A percentile compares a stretch with the other conserved stretches of the same genome.
Evolutionary conservation across 495 filamentous ascomycete genomes (phyloP).

Genomic region (Aspergillus indologenus): DNA sequence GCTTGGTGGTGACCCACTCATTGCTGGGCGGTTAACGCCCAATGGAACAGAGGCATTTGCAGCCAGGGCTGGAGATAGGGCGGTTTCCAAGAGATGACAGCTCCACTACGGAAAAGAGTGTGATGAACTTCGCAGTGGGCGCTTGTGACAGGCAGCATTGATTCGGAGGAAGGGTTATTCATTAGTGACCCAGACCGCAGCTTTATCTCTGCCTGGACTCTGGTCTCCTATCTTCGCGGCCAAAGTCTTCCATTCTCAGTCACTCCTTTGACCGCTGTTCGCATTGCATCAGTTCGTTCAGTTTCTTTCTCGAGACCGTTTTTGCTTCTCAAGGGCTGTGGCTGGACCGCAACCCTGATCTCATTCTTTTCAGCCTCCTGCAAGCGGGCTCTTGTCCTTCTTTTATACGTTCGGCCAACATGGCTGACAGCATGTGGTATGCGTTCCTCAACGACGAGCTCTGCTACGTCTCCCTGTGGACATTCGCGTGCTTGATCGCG

Average conservation of each 20-base stretch:
- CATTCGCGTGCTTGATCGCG: background rate
- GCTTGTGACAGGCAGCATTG: background rate
- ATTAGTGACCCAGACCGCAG: no score
- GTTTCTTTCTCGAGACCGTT: background rate
- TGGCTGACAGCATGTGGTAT: slow-evolving; percentile 1
- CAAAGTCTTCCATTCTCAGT: background rate
- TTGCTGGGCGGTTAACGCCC: background rate
- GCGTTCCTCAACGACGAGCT: background rate
- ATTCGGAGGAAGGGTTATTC: background rate
- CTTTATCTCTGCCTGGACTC: background rate
- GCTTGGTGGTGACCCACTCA: background rate
- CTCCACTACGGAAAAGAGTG: no score
- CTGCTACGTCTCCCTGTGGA: background rate
- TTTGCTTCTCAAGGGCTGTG: background rate
- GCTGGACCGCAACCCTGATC: background rate
- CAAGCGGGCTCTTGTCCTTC: no score
- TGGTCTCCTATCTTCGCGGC: background rate
- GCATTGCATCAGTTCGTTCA: no score
- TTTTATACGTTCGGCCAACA: background rate
- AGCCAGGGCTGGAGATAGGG: background rate
- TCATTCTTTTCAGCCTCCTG: background rate
- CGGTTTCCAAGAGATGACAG: background rate
- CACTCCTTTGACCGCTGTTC: no score
- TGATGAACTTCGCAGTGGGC: background rate
- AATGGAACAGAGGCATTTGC: background rate